Base-by-base conservation (phyloP, 441 rosid species). In the Populus hybrid region DNA sequence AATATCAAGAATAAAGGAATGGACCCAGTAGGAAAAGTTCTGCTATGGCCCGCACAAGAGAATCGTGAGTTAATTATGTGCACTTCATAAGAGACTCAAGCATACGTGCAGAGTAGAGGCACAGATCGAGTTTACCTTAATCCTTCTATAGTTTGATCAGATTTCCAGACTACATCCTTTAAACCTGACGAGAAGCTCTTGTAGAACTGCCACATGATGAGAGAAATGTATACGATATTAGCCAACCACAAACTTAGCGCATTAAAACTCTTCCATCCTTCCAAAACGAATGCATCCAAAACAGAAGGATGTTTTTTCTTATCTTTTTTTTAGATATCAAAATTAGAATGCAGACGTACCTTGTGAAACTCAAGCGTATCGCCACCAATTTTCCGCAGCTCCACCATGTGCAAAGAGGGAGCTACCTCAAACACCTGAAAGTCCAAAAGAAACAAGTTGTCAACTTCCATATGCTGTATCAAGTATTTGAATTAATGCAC, bases 381-480 rank as follows among this genome's bases (percentile, higher is more conserved):
- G n/a, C n/a, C n/a, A n/a, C n/a, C n/a, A n/a, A n/a, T n/a, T n/a
- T n/a, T n/a, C n/a, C n/a, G n/a, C n/a, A 42, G 90, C 90, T 95
- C 99, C 64, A 95, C 99, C 89, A 95, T 91, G 83, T 95, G 98
- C 83, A n/a, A n/a, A n/a, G n/a, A n/a, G n/a, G n/a, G n/a, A n/a
- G n/a, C n/a, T n/a, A n/a, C n/a, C n/a, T n/a, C 99, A 68, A 93
- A 95, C 79, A 95, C 97, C 98, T 95, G 82, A 72, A 69, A 38
- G 72, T 23, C 59, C 74, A 66, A 36, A 80, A 45, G 20, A 4
- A 45, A 45, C 56, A 45, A 45, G 56, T 14, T 45, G 20, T 4
- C 28, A 16, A 69, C 20, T 33, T n/a, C 56, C 56, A 45, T 45
- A 45, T 45, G 56, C 56, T 12, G 56, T 3, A 45, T 45, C 56